These are phyloP conservation scores for Pleurotus salmoneostramineus DNA, from an alignment of 768 basidiomycete species.

Conservation along the genomic window DNA sequence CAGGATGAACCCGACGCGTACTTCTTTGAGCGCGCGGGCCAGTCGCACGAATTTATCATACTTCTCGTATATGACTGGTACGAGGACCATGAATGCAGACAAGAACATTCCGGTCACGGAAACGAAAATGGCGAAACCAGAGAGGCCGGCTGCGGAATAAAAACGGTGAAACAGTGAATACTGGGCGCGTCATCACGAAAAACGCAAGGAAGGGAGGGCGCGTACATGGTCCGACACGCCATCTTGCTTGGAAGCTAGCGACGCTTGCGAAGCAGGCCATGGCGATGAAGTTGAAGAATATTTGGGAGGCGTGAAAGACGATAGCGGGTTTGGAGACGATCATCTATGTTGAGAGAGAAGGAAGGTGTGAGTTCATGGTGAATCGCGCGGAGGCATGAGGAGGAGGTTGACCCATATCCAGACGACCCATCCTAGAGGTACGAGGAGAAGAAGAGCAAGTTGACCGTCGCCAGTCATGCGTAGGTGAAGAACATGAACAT, in stretches of 20 bases:
- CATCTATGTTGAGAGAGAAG: slow-evolving; percentile 48
- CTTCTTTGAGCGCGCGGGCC: slow-evolving; percentile 77
- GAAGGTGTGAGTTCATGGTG: slow-evolving; percentile 11
- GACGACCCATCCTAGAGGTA: slow-evolving; percentile 60
- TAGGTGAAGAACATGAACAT: slow-evolving; percentile 34
- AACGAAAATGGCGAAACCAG: slow-evolving; percentile 83
- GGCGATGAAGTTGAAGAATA: slow-evolving; percentile 91
- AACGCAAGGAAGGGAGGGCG: too few relatives aligned
- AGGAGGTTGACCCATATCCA: slow-evolving; percentile 61
- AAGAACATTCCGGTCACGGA: slow-evolving; percentile 70
- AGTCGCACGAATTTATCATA: slow-evolving; percentile 77
- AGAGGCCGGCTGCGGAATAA: slow-evolving; percentile 65
- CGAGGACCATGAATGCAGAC: slow-evolving; percentile 66
- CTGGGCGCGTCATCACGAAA: slow-evolving; percentile 4
- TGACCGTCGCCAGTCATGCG: slow-evolving; percentile 36
- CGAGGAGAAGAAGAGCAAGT: slow-evolving; percentile 59
- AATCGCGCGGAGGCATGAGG: slow-evolving; percentile 12
- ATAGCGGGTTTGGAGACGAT: slow-evolving; percentile 83
- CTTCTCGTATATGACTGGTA: slow-evolving; percentile 82
- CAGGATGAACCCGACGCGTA: slow-evolving; percentile 82
- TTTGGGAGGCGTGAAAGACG: slow-evolving; percentile 70
- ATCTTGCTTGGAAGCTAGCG: slow-evolving; percentile 85
- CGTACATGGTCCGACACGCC: slow-evolving; percentile 83
- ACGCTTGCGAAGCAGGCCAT: slow-evolving; percentile 91
- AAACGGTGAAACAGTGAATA: slow-evolving; percentile 10